Base-by-base conservation (phyloP, 306 rosid genomes). In the Trifolium subterraneum region DNA sequence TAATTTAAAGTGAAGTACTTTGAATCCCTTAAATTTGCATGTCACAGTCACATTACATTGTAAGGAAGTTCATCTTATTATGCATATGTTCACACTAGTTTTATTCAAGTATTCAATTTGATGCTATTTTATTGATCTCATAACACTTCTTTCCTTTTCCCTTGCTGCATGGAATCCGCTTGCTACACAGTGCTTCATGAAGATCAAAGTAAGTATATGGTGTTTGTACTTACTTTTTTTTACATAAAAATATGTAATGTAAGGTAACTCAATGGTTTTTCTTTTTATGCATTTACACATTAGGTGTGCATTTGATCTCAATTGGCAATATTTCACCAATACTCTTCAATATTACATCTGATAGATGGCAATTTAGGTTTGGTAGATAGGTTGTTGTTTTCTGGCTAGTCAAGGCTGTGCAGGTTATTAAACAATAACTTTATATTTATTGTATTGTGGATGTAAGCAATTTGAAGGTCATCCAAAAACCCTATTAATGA, bases 131-230 rank as follows among this genome's bases (percentile, higher is more conserved):
- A 59, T 44, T 60, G 76, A 45, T 62, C 50, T 69, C 20, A 82
- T 88, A 79, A 87, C 82, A 52, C 23, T 45, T 35, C 44, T 73
- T 42, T 61, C 13, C 18, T 14, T n/a, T 60, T 63, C 64, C 85
- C 25, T 73, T 71, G 79, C 54, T 83, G 87, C 90, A 87, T 89
- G 92, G 82, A 77, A 77, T 47, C 59, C 42, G n/a, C 22, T 64
- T 66, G 81, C 79, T 54, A 68, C 68, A 16, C 84, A 93, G 98
- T 84, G 81, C 88, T 93, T 74, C 92, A 88, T 2, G 94, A 85
- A 87, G 98, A 91, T 78, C 90, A 68, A 87, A 88, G 98, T 93
- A 85, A 84, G 98, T 85, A 75, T 73, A 78, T 76, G 66, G 70
- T 20, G 70, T 56, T 56, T 70, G 29, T 71, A 16, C 54, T 56